Percentiles rank a stretch among this genome's conserved stretches.
Conservation (phyloP, 371 early-diverging fungal species). For the Lichtheimia ornata region DNA sequence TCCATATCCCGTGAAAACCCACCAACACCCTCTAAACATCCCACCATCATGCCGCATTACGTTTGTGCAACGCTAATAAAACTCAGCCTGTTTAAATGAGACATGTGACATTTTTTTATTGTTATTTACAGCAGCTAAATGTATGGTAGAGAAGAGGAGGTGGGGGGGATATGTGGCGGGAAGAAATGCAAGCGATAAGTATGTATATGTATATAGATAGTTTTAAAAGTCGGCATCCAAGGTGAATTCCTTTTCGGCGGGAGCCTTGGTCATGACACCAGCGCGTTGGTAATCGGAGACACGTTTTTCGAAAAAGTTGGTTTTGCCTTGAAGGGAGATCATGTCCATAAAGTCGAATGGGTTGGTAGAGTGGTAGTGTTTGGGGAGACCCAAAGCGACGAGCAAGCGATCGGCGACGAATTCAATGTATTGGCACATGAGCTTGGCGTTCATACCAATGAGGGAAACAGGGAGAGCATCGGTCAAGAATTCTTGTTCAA, state of each 20-base stretch:
- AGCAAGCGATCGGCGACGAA: conserved; percentile 99
- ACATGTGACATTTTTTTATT: no score
- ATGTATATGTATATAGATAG: neutral
- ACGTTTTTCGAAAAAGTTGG: conserved; percentile 99
- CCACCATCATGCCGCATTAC: no score
- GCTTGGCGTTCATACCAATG: conserved; percentile 97
- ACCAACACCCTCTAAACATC: no score
- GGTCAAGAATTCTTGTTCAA: conserved; percentile 97
- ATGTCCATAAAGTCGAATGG: conserved; percentile 99
- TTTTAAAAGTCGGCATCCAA: conserved; percentile 83
- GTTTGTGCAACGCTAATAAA: no score
- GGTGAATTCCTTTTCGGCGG: conserved; percentile 75
- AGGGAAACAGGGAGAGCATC: conserved; percentile 95
- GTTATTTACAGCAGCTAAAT: no score
- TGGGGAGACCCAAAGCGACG: conserved; percentile 88
- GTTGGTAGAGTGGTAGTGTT: conserved; percentile 90
- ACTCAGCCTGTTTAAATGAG: no score
- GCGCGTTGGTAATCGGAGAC: conserved; percentile 99
- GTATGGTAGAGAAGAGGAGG: no score
- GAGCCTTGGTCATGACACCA: conserved; percentile 85
- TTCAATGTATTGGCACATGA: conserved; percentile 99
- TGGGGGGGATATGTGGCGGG: neutral
- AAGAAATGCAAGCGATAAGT: conserved; percentile 2
- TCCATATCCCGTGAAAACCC: no score
- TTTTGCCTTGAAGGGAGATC: conserved; percentile 99